Base-by-base conservation (phyloP, 2,329 filamentous ascomycete species). In the Xylaria sp. region DNA sequence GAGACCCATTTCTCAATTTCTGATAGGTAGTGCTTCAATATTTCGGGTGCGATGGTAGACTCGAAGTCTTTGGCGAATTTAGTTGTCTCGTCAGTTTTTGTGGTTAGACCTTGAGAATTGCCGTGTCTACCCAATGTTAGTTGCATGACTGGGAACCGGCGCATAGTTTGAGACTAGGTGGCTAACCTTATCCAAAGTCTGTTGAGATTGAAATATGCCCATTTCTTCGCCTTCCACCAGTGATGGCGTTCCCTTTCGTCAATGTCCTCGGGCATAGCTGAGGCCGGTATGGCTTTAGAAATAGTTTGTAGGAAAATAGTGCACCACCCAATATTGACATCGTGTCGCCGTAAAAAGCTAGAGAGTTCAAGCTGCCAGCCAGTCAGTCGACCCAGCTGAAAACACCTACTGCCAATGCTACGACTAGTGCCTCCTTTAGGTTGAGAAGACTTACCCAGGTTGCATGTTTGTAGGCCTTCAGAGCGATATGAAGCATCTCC, bases 221-320 rank as follows among this genome's bases (percentile, higher is more conserved):
- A 98, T 83, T 99, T 99, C 90, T 98, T 98, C 72, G 94, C 93
- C 85, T 98, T 99, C 95, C 95, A 99, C 95, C 96, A 99, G 81
- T 98, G 94, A 79, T 97, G 94, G 76, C 91, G 89, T 82, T 98
- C 96, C 67, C 96, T 90, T 78, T 98, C 95, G 68, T 93, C 90
- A 62, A 91, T 83, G 68, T 90, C 93, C 69, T 97, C 94, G 67
- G 86, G 81, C 87, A 98, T 90, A 44, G 94, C 91, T 74, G 87
- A 90, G 65, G 92, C 87, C 4, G 96, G 96, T 44, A 93, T 90
- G 25, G 91, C 84, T 82, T 98, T 98, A 74, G 91, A 91, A 44
- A 98, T 92, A 61, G 97, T 93, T 70, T 92, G 91, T 74, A 99
- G 85, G 84, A 99, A 98, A 69, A 99, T 88, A 28, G 94, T 95